Conservation (phyloP, 2,329 filamentous ascomycete genomes). For the Sclerotinia minor region DNA sequence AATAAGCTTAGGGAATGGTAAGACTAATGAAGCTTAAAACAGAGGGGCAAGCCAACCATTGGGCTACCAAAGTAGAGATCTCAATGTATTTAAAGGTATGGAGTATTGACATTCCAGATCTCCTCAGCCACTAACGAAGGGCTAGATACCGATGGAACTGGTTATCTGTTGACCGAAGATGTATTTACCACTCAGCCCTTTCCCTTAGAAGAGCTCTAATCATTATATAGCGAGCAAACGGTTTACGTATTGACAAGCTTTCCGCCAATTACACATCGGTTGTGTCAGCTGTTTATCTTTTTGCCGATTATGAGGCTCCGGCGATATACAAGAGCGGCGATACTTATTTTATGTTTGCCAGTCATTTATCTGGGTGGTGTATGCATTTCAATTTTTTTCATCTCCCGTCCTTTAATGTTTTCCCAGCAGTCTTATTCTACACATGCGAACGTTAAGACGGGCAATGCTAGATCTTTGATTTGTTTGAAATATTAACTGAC, state of each 20-base stretch:
- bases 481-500: neutral
- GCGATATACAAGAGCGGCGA: conserved; percentile 61
- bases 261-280: conserved; percentile 58
- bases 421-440: too few relatives aligned
- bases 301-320: conserved; percentile 57
- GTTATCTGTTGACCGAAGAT: conserved; percentile 63
- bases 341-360: conserved; percentile 66
- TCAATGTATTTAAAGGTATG: conserved; percentile 40
- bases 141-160: conserved; percentile 61
- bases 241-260: conserved; percentile 58
- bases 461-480: neutral
- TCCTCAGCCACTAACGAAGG: conserved; percentile 12
- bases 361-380: conserved; percentile 50
- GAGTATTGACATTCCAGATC: neutral
- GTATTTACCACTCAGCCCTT: conserved; percentile 41
- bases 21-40: conserved; percentile 1
- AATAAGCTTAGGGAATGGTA: neutral
- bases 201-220: neutral
- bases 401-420: neutral
- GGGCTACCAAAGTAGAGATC: conserved; percentile 41
- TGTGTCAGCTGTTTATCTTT: conserved; percentile 51
- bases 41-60: conserved; percentile 40
- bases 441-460: too few relatives aligned
- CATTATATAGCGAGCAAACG: conserved; percentile 51
- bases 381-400: conserved; percentile 9